Evolutionary conservation across 441 rosid genomes (phyloP).

Genomic region (Croton laevigatus): DNA sequence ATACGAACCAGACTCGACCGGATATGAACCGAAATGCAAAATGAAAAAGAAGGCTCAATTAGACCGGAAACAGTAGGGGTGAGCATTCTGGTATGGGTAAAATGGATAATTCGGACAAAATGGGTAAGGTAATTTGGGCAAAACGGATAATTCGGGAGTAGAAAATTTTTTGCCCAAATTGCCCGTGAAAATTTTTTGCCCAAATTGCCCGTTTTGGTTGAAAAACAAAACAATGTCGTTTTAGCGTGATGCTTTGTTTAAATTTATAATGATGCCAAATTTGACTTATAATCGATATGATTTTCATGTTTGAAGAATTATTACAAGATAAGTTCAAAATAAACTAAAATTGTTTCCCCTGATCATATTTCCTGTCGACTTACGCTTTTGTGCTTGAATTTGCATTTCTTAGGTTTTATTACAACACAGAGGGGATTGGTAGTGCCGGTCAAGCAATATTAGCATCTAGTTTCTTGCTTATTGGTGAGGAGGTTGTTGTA

Average conservation of each 20-base stretch:
- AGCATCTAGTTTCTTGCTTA: conserved; percentile 89
- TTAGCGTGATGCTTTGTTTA: background rate
- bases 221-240: too few relatives aligned
- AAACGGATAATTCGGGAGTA: too few relatives aligned
- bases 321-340: background rate
- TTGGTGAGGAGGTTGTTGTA: conserved; percentile 86
- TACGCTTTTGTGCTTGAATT: background rate
- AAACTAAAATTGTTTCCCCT: background rate
- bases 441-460: conserved; percentile 96
- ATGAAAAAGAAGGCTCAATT: too few relatives aligned
- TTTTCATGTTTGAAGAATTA: background rate
- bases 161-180: too few relatives aligned
- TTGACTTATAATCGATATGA: background rate
- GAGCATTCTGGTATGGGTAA: too few relatives aligned
- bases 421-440: conserved; percentile 94
- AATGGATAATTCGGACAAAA: too few relatives aligned
- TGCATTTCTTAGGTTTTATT: conserved; percentile 63
- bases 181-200: too few relatives aligned
- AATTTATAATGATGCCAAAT: background rate
- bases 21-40: too few relatives aligned
- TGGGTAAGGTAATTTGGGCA: too few relatives aligned
- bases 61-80: too few relatives aligned
- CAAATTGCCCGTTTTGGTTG: too few relatives aligned
- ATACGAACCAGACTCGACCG: too few relatives aligned
- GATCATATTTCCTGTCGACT: background rate